Evolutionary conservation across 176 grass and related monocot species (phyloP).

Genomic region (Coix lacrymajobi): DNA sequence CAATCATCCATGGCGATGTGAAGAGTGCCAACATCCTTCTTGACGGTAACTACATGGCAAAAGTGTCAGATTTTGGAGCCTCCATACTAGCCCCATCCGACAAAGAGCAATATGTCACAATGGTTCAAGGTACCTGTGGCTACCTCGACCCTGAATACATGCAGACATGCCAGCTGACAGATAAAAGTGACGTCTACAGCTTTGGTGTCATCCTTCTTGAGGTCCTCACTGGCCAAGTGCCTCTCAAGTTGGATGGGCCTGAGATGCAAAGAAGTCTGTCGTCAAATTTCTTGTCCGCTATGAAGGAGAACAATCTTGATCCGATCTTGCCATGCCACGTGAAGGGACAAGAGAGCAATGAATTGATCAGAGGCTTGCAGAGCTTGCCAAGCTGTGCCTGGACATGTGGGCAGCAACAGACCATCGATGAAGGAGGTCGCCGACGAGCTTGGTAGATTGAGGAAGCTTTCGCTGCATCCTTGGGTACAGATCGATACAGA

Average conservation of each 20-base stretch:
- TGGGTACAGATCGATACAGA: background rate
- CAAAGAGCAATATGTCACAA: background rate
- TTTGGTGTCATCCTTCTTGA: background rate
- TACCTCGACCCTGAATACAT: background rate
- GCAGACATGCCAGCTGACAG: background rate
- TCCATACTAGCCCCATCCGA: background rate
- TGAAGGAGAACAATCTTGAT: background rate
- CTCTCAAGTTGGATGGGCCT: background rate
- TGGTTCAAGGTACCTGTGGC: background rate
- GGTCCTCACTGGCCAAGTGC: background rate
- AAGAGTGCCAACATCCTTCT: background rate
- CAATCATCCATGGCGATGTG: background rate
- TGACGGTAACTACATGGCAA: background rate
- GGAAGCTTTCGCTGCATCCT: background rate
- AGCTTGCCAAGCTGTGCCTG: background rate
- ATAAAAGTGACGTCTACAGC: background rate
- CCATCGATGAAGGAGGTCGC: background rate
- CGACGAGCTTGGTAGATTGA: background rate
- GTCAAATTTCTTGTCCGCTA: background rate
- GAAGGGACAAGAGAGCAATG: background rate
- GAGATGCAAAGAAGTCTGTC: background rate
- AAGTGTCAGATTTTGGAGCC: background rate
- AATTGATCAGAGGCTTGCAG: background rate
- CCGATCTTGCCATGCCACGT: background rate
- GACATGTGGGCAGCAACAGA: background rate